These are phyloP conservation scores for Dendrobium nobile DNA, from an alignment of 106 monocot genomes.

Conservation along the genomic window DNA sequence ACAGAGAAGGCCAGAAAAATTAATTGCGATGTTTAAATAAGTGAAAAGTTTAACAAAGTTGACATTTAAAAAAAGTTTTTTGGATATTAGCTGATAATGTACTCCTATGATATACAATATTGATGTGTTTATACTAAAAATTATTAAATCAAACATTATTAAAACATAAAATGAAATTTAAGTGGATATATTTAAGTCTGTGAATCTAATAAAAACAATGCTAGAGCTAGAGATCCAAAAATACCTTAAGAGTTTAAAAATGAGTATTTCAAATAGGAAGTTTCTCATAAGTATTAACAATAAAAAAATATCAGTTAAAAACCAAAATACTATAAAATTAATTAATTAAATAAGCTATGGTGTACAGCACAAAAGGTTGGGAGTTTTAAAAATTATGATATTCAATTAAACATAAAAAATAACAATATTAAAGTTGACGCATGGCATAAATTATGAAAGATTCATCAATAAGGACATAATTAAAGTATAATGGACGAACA, in stretches of 20 bases:
- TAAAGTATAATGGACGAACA: not conserved
- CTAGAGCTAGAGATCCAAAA: no score
- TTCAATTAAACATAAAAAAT: not conserved
- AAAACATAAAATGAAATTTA: not conserved
- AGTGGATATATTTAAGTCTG: not conserved
- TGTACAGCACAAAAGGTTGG: not conserved
- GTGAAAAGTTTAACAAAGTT: not conserved
- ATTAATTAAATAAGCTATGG: not conserved
- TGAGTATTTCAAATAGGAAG: not conserved
- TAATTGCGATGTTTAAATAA: not conserved
- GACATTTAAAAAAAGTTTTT: not conserved
- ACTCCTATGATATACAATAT: not conserved
- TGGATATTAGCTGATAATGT: not conserved
- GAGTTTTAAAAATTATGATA: not conserved
- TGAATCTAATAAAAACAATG: not conserved
- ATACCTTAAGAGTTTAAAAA: no score
- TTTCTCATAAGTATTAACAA: not conserved
- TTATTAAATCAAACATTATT: not conserved
- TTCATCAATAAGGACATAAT: not conserved
- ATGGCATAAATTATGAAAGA: not conserved
- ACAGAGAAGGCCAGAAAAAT: not conserved
- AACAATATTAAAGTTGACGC: not conserved
- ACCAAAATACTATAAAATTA: not conserved
- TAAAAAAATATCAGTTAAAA: not conserved
- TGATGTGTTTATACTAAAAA: not conserved